These are phyloP conservation scores for Vigna angularis DNA, from an alignment of 306 rosid genomes.

Conservation along the genomic window DNA sequence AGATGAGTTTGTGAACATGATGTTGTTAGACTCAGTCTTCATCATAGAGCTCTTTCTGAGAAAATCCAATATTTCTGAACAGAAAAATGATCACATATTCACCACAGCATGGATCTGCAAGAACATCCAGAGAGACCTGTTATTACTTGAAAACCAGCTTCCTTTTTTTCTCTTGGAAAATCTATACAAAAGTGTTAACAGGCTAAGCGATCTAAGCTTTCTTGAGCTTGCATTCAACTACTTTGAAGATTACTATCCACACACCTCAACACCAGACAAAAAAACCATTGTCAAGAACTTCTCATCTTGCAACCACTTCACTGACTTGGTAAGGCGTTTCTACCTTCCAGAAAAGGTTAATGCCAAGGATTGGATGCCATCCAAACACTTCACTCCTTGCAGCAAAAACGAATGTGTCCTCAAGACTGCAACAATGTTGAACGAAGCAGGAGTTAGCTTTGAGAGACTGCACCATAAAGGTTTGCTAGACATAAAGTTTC, in stretches of 20 bases:
- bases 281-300: background rate
- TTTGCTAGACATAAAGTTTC: slow-evolving; percentile 29
- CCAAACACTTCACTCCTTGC: background rate
- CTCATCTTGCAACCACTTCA: slow-evolving; percentile 40
- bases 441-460: slow-evolving; percentile 46
- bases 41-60: slow-evolving; percentile 42
- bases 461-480: slow-evolving; percentile 22
- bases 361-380: background rate
- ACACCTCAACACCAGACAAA: background rate
- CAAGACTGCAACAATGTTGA: slow-evolving; percentile 41
- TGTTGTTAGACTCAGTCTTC: slow-evolving; percentile 42
- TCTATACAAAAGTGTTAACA: background rate
- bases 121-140: slow-evolving; percentile 35
- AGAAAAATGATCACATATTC: slow-evolving; percentile 34
- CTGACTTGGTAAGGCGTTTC: slow-evolving; percentile 41
- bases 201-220: background rate
- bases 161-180: slow-evolving; percentile 42
- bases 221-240: slow-evolving; percentile 43
- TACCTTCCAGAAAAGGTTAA: slow-evolving; percentile 31
- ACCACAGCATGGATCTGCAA: slow-evolving; percentile 39
- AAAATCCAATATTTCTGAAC: background rate
- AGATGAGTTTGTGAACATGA: slow-evolving; percentile 28
- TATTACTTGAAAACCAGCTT: slow-evolving; percentile 44
- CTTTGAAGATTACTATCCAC: slow-evolving; percentile 42
- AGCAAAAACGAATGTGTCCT: background rate